These are phyloP conservation scores for Trichoderma gamsii DNA, from an alignment of 495 filamentous ascomycete genomes.

Conservation along the genomic window DNA sequence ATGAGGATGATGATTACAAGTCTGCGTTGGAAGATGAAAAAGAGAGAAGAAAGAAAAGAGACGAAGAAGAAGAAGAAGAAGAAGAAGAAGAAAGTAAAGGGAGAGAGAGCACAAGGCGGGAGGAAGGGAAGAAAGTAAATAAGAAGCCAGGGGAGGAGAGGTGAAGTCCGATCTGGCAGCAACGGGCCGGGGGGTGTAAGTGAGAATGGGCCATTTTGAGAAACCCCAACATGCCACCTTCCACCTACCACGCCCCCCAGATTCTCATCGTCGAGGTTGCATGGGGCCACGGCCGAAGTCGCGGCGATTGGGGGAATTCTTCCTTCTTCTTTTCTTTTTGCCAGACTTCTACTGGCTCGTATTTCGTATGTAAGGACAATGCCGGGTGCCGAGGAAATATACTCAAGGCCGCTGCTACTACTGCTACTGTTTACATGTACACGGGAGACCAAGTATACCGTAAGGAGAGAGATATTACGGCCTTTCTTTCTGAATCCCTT, in stretches of 20 bases:
- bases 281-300: not conserved
- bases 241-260: not conserved
- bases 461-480: too few species aligned
- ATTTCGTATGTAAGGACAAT: too few species aligned
- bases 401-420: too few species aligned
- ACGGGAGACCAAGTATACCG: too few species aligned
- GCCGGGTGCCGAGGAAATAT: too few species aligned
- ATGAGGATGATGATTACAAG: not conserved
- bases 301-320: not conserved
- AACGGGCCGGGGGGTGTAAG: constrained; percentile 8
- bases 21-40: not conserved
- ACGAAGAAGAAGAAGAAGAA: not conserved
- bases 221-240: not conserved
- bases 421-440: too few species aligned
- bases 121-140: not conserved
- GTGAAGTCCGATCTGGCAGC: constrained; percentile 8
- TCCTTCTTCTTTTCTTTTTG: too few species aligned
- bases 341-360: too few species aligned
- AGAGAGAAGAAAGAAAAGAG: not conserved
- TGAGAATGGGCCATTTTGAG: constrained; percentile 1
- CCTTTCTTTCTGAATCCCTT: too few species aligned
- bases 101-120: not conserved
- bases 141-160: not conserved
- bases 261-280: constrained; percentile 10
- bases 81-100: not conserved